phyloP scores from a whole-genome alignment of 352 stramenopile genomes.

The Globisporangium perplexum region DNA sequence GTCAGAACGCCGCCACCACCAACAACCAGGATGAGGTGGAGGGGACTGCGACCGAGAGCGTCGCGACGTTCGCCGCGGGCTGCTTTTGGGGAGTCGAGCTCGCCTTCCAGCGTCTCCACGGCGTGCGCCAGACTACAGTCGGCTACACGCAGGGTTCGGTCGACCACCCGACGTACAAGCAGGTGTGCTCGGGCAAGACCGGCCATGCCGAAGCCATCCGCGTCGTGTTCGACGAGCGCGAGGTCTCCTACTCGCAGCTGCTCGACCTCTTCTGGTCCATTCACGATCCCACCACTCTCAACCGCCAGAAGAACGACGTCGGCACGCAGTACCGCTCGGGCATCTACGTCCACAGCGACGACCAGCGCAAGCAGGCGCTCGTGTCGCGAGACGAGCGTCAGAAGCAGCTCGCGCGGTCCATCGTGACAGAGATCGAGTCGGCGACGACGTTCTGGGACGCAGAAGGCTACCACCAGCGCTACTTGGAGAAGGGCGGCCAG shows the following conservation, averaged over 20 bases:
- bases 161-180: conserved; percentile 92
- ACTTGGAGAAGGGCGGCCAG: conserved; percentile 94
- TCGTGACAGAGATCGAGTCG: conserved; percentile 91
- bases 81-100: conserved; percentile 98
- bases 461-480: conserved; percentile 96
- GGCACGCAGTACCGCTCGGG: conserved; percentile 95
- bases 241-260: conserved; percentile 82
- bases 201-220: conserved; percentile 94
- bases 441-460: conserved; percentile 89
- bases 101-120: conserved; percentile 92
- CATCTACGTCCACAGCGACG: conserved; percentile 92
- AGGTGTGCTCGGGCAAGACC: conserved; percentile 91
- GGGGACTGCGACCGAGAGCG: conserved; percentile 17
- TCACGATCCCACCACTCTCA: conserved; percentile 92
- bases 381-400: conserved; percentile 63
- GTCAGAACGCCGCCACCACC: no score
- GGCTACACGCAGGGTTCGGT: conserved; percentile 73
- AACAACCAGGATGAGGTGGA: neutral
- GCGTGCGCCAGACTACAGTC: conserved; percentile 92
- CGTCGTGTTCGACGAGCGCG: conserved; percentile 88
- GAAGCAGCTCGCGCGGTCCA: conserved; percentile 60
- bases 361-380: conserved; percentile 72
- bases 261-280: conserved; percentile 79
- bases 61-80: conserved; percentile 92
- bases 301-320: conserved; percentile 83